Base-by-base conservation (phyloP, 176 grass and related monocot genomes). In the Oryza glumipatula region DNA sequence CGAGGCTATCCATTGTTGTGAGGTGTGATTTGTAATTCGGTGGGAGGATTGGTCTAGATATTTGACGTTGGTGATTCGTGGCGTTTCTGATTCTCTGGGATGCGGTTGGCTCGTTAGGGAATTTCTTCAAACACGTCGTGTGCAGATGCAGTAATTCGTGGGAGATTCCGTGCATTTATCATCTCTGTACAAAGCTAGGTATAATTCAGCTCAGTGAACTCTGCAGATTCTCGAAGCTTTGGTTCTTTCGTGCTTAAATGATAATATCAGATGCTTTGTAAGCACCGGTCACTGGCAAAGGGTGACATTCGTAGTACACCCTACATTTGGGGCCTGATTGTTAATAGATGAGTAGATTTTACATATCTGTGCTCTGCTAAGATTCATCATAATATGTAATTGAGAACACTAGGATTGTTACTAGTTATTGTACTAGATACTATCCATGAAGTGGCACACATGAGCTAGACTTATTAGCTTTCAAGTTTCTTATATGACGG, bases 121-220 rank as follows among this genome's bases (percentile, higher is more conserved):
- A 88, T 97, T 94, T 77, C 68, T 72, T 56, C 88, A 49, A 92
- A 26, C 86, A 91, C 0, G 14, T 70, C 1, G 4, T 15, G 2
- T 33, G 58, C 86, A 66, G 11, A 3, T 33, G 58, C 86, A 66
- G 11, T 21, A 67, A 11, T 60, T 78, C 72, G 73, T 70, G 21
- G 24, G 46, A 41, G 2, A 7, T 76, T 54, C 8, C 23, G 16
- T 73, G 19, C 7, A 9, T 36, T 72, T 54, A 43, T 6, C 28
- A 43, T 6, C 30, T 56, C 45, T 16, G 32, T 19, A 68, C 38
- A 14, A 26, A 13, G 0, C 7, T 81, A 28, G 2, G 71, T 60
- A 32, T 80, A 43, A 49, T n/a, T 74, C 58, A 36, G 22, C 10
- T 56, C 21, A 46, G 7, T 32, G 23, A 13, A 47, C 7, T 65